Evolutionary conservation across 148 eudicot genomes (phyloP), one percentile per base, ranked within the genome.

Genomic region (Cornus controversa): DNA sequence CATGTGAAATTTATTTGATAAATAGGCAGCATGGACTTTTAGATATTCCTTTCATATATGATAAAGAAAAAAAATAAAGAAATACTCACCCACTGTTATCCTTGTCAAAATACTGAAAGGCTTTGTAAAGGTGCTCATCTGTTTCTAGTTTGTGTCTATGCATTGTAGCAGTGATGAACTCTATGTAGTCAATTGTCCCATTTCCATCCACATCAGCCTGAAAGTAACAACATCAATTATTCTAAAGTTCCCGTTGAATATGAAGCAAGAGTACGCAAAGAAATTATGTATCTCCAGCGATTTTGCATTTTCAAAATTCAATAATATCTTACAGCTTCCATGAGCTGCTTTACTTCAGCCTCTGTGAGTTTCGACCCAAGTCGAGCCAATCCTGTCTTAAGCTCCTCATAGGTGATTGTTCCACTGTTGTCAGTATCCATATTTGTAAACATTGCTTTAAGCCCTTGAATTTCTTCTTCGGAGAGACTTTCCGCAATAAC

Each of bases 161-260:
- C 98, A 94, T 94, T 29, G 97, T 92, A 42, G 93, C 93, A 24
- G 97, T 92, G 67, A 92, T 86, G 79, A 94, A 94, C 86, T 94
- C 97, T 22, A 88, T 92, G 87, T 94, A 94, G 82, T 92, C 98
- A 22, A 94, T 94, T 36, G 98, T 78, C 79, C 98, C 98, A 79
- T 91, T 87, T 77, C 95, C 92, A 77, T 94, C 98, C 34, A 92
- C 95, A 71, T 94, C 97, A 79, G 97, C 98, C 98, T 94, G 85
- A 63, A 75, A 78, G 34, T 26, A 69, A 62, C 37, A 34, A 10
- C 1, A 62, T 16, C 14, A 29, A 25, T 67, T 8, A 26, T 45
- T 36, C 13, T 25, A 64, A 23, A 11, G 50, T 66, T 40, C 8
- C 63, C 1, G 4, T 18, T 31, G 16, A 11, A 58, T 70, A 6